Conservation (phyloP, 305 asterid genomes). For the Solanum hybrid region DNA sequence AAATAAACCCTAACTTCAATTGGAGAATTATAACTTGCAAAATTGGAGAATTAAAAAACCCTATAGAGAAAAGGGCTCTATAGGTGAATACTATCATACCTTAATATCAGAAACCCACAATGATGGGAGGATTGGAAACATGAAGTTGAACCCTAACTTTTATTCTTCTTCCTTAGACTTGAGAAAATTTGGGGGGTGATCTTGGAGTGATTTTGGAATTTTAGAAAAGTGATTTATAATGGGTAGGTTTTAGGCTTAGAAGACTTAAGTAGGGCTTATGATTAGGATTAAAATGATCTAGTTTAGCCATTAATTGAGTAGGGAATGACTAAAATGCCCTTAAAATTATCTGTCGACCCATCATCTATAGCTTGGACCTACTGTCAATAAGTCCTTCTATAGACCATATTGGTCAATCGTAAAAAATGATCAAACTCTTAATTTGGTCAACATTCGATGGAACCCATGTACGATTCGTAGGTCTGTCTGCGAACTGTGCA, state of each 20-base stretch:
- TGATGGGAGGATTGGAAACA: background rate
- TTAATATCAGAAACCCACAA: background rate
- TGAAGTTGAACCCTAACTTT: background rate
- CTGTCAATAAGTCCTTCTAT: background rate
- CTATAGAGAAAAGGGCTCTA: background rate
- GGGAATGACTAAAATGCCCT: background rate
- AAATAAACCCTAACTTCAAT: background rate
- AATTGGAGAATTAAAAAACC: background rate
- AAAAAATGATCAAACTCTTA: background rate
- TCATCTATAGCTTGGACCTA: background rate
- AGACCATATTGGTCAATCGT: background rate
- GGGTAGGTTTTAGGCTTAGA: background rate
- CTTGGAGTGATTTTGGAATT: background rate
- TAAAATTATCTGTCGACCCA: background rate
- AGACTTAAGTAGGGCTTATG: background rate
- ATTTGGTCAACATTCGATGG: too few species aligned
- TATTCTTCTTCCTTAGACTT: background rate
- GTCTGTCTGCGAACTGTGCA: background rate
- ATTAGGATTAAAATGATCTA: background rate
- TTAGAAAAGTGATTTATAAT: background rate
- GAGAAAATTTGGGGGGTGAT: background rate
- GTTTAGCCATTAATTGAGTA: background rate
- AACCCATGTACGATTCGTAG: too few species aligned
- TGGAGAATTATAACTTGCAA: background rate
- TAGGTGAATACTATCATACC: background rate